Evolutionary conservation across 2,329 filamentous ascomycete species (phyloP), one percentile per base, ranked within the genome.

Genomic region (Stachybotrys chlorohalonatus): DNA sequence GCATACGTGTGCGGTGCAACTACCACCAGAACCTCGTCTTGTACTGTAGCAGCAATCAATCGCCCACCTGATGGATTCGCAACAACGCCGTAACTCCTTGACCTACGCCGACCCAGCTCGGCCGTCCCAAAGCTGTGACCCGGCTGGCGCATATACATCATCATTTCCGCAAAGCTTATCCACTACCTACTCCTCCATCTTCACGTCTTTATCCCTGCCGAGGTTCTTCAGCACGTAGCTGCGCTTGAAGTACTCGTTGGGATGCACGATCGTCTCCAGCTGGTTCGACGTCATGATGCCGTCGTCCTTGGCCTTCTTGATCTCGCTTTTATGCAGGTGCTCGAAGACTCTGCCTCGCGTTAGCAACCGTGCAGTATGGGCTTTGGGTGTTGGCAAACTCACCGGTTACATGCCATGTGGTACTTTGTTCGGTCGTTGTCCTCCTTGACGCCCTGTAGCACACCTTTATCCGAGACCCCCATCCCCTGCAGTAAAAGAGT

Each of bases 171-270:
- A 49, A 36, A 11, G 30, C 36, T 5, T 5, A 51, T 51, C 36
- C 9, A 13, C 52, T 17, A 11, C 68, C 72, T 47, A 84, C 59
- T 67, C 75, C 56, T 79, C 78, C 79, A 85, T 84, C 70, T 80
- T 79, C 36, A 80, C 71, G 57, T 84, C 80, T 16, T 74, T 71
- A 56, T 73, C 73, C 24, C 73, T 83, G 52, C 72, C 85, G 31
- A 95, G 70, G 67, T 94, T 89, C 76, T 91, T 96, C 57, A 99
- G 74, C 62, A 95, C 65, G 70, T 90, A 97, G 68, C 91, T 95
- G 54, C 93, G 81, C 78, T 96, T 96, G 72, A 97, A 99, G 72
- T 96, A 99, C 60, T 93, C 92, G 69, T 99, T 99, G 11, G 94
- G 94, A 72, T 99, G 94, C 24, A 96, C 86, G 66, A 99, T 95